Evolutionary conservation across 148 eudicot species (phyloP).

Genomic region (Rhododendron ferrugineum): DNA sequence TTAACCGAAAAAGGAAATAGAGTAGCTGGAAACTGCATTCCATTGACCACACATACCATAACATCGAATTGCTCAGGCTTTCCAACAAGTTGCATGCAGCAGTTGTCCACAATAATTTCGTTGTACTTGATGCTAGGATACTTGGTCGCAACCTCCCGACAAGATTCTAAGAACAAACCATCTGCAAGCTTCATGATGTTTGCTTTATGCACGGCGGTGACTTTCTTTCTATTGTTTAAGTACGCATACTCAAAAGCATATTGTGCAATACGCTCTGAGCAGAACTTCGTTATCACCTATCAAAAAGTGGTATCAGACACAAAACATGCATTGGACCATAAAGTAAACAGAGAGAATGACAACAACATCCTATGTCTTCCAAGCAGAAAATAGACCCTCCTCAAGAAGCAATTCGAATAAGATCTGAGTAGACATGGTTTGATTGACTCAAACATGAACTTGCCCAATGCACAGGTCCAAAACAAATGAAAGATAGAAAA

Average conservation of each 20-base stretch:
- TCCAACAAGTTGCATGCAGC: slow-evolving; percentile 93
- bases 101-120: slow-evolving; percentile 85
- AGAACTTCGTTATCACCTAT: slow-evolving; percentile 86
- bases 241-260: slow-evolving; percentile 90
- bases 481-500: background rate
- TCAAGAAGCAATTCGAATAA: background rate
- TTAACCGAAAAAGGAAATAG: background rate
- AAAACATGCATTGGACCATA: background rate
- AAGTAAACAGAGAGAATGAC: background rate
- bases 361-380: background rate
- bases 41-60: slow-evolving; percentile 38
- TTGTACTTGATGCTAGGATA: slow-evolving; percentile 73
- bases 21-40: background rate
- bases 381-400: background rate
- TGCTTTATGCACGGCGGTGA: slow-evolving; percentile 92
- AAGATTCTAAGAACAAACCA: slow-evolving; percentile 84
- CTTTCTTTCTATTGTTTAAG: slow-evolving; percentile 79
- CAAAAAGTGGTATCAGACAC: slow-evolving; percentile 7
- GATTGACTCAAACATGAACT: background rate
- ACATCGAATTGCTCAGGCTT: slow-evolving; percentile 93
- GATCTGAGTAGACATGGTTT: background rate
- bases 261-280: slow-evolving; percentile 84
- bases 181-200: slow-evolving; percentile 93
- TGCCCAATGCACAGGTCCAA: background rate
- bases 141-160: slow-evolving; percentile 67